phyloP scores from a whole-genome alignment of 148 eudicot species.

The Chenopodium album region DNA sequence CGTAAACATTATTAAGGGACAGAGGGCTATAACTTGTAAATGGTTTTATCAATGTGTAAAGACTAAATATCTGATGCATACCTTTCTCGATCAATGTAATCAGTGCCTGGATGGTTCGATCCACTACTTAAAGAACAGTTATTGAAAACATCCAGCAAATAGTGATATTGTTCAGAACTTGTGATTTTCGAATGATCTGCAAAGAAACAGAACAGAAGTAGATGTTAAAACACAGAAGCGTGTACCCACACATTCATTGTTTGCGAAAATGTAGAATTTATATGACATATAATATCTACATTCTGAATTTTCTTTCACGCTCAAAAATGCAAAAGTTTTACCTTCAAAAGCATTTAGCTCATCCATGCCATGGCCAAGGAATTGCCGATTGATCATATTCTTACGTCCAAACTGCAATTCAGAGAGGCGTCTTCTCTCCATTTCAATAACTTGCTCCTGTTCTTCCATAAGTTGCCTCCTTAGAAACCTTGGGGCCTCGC shows the following conservation, averaged over 20 bases:
- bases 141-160: constrained; percentile 36
- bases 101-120: constrained; percentile 22
- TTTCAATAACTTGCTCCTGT: constrained; percentile 49
- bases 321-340: background rate
- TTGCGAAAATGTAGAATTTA: background rate
- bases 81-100: constrained; percentile 53
- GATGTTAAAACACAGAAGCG: background rate
- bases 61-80: constrained; percentile 15
- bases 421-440: constrained; percentile 46
- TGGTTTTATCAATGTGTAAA: background rate
- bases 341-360: constrained; percentile 43
- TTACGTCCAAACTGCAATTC: constrained; percentile 43
- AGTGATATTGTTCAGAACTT: constrained; percentile 28
- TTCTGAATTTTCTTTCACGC: background rate
- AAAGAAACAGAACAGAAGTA: background rate
- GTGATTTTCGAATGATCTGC: constrained; percentile 38
- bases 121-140: constrained; percentile 22
- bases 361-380: constrained; percentile 39
- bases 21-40: background rate
- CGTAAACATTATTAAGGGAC: background rate
- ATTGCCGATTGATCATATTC: constrained; percentile 31
- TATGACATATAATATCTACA: too few relatives aligned
- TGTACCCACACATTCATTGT: background rate
- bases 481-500: constrained; percentile 45
- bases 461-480: constrained; percentile 53